Percentiles rank a stretch among this genome's conserved stretches.
Conservation (phyloP, 129 eudicot genomes). For the Glebionis coronaria region DNA sequence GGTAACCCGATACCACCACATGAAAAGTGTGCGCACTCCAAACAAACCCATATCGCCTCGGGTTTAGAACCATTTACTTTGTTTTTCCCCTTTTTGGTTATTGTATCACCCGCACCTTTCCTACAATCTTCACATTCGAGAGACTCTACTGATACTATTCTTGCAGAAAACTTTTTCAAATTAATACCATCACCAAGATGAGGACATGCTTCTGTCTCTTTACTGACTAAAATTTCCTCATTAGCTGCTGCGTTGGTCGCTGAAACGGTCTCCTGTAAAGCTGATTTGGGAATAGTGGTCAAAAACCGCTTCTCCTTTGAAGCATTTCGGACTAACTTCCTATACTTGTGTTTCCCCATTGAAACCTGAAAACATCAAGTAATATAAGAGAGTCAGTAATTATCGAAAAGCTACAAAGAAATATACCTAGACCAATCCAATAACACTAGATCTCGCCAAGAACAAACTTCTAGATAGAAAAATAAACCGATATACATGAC, state of each 20-base stretch:
- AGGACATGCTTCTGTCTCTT: conserved; percentile 57
- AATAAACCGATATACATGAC: too few species aligned
- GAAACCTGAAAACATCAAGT: conserved; percentile 33
- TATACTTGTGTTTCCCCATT: conserved; percentile 87
- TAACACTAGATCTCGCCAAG: too few species aligned
- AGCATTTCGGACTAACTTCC: conserved; percentile 52
- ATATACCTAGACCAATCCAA: too few species aligned
- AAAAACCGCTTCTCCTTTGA: conserved; percentile 56
- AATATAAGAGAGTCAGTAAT: not conserved
- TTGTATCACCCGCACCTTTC: conserved; percentile 42
- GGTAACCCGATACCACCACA: conserved; percentile 92
- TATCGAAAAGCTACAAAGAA: too few species aligned
- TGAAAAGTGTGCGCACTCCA: conserved; percentile 84
- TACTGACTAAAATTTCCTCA: conserved; percentile 25
- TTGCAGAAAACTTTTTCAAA: conserved; percentile 50
- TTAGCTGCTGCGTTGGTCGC: conserved; percentile 24
- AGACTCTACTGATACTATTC: conserved; percentile 42
- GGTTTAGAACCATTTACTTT: conserved; percentile 57
- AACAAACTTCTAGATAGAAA: too few species aligned
- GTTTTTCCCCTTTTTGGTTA: conserved; percentile 47
- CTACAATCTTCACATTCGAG: conserved; percentile 79
- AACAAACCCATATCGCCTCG: conserved; percentile 69
- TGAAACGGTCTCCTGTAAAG: conserved; percentile 30
- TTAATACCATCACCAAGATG: conserved; percentile 69
- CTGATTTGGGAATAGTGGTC: conserved; percentile 35